Conservation (phyloP, 139 green algal species). For the Micromonas pusilla region DNA sequence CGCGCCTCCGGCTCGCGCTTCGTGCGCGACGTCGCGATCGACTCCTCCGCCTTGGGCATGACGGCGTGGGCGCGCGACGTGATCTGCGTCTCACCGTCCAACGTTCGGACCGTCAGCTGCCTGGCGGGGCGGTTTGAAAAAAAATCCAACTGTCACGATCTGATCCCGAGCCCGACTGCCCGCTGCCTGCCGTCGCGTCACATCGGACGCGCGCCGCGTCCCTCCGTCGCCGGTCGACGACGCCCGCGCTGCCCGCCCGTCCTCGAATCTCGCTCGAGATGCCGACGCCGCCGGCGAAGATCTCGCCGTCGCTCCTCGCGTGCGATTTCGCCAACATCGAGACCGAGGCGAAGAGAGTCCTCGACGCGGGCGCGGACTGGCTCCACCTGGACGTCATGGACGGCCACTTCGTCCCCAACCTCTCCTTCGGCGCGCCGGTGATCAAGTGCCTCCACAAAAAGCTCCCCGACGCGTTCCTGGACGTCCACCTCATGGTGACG, state of each 20-base stretch:
- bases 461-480: constrained; percentile 55
- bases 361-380: constrained; percentile 71
- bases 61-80: background rate
- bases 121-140: too few species aligned
- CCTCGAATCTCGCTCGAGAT: background rate
- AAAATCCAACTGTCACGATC: too few species aligned
- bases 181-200: too few species aligned
- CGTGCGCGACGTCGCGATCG: background rate
- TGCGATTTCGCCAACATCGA: constrained; percentile 75
- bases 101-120: too few species aligned
- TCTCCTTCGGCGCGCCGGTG: constrained; percentile 83
- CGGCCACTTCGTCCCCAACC: constrained; percentile 91
- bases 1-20: background rate
- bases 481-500: constrained; percentile 73
- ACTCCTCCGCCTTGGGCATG: background rate
- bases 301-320: constrained; percentile 75
- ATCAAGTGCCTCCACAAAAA: constrained; percentile 65
- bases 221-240: too few species aligned
- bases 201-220: too few species aligned
- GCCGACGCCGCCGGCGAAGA: constrained; percentile 31
- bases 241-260: too few species aligned
- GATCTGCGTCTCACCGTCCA: too few species aligned
- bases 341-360: constrained; percentile 59
- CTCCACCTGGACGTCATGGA: constrained; percentile 67
- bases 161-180: too few species aligned